Evolutionary conservation across 2,329 filamentous ascomycete species (phyloP), one percentile per base, ranked within the genome.

Genomic region (Coniochaeta sp.): DNA sequence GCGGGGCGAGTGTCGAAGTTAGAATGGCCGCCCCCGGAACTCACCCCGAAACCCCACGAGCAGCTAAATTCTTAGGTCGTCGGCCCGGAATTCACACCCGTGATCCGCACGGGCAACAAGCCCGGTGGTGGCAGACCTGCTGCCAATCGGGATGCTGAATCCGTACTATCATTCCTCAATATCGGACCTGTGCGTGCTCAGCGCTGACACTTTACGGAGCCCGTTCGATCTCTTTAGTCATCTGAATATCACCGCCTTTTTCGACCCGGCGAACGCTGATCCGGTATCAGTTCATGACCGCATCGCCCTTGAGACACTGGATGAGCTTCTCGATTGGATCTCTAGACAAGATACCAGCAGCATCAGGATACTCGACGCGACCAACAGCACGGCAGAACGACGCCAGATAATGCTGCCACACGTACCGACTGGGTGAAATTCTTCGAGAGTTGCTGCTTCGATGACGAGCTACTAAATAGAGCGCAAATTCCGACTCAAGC

Each of bases 401-500:
- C 86, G 95, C 57, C 88, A 93, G 34, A 38, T 3, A 38, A 12
- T 38, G 34, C 14, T 38, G 34, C 16, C 34, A 14, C 34, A 14
- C 34, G 12, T 38, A 6, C 34, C 32, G 32, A 34, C 26, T 93
- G 93, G 34, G 91, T 99, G n/a, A 79, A 99, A 14, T 99, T 98
- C 72, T 89, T 99, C 28, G 95, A 99, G 77, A 96, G 91, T 68
- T 89, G 96, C 58, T 99, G 95, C 73, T 82, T 91, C 62, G 93
- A 98, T 66, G 81, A 89, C 62, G 85, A 86, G 65, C 81, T 83
- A 63, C 81, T 98, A 38, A 93, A 98, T 73, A n/a, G n/a, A n/a
- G n/a, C 90, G 93, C n/a, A 98, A 98, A 70, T 98, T 98, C 92
- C 91, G 93, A 30, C 79, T 98, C 63, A 98, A 98, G 79, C 85